Conservation (phyloP, 805 yeast genomes). For the Teunomyces kruisii region DNA sequence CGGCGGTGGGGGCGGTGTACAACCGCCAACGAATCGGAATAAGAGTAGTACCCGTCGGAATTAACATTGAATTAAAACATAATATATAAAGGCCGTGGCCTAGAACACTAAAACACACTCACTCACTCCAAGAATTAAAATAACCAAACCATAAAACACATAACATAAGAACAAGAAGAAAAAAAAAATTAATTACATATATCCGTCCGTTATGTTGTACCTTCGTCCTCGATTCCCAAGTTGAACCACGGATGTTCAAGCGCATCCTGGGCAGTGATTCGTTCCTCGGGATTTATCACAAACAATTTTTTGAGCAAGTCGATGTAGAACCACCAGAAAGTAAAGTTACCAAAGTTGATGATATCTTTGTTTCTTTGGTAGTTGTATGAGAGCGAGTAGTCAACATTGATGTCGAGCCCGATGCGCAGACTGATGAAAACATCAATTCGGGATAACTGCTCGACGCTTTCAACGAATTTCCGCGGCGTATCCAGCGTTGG, state of each 20-base stretch:
- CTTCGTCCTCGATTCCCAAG: slow-evolving; percentile 48
- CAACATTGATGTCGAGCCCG: slow-evolving; percentile 40
- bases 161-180: not conserved
- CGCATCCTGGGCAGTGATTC: slow-evolving; percentile 43
- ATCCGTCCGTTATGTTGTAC: slow-evolving; percentile 21
- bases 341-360: slow-evolving; percentile 59
- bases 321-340: slow-evolving; percentile 80
- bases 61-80: slow-evolving; percentile 2
- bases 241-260: slow-evolving; percentile 50
- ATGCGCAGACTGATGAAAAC: slow-evolving; percentile 41
- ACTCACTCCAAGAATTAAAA: slow-evolving; percentile 5
- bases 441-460: slow-evolving; percentile 43
- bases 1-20: no score
- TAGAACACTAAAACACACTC: slow-evolving; percentile 4
- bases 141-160: slow-evolving; percentile 3
- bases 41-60: not conserved
- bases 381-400: slow-evolving; percentile 37
- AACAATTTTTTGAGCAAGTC: slow-evolving; percentile 40
- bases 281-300: slow-evolving; percentile 36
- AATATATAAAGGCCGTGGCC: not conserved
- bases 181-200: not conserved
- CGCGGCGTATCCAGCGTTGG: slow-evolving; percentile 40
- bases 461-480: slow-evolving; percentile 40
- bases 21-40: not conserved
- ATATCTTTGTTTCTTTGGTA: slow-evolving; percentile 36